Base-by-base conservation (phyloP, 2,329 filamentous ascomycete species). In the Calonectria pseudoreteaudii region DNA sequence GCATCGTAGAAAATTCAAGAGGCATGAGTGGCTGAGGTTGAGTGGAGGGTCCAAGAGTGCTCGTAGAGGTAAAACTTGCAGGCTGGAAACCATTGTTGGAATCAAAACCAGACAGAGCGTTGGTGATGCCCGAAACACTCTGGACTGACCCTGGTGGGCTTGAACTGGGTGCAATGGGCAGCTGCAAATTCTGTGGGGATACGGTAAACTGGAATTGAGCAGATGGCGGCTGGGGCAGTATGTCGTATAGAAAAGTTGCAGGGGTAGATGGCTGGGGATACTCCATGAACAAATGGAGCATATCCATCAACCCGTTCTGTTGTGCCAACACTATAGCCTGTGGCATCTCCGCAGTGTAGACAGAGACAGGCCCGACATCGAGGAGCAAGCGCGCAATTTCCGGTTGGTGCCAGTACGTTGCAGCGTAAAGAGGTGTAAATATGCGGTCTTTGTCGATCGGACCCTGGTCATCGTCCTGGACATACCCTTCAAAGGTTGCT, bases 361-460 rank as follows among this genome's bases (percentile, higher is more conserved):
- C 62, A 0, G 75, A 81, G 7, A 80, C 62, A 0, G 75, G 67
- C 28, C 69, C 77, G 4, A 69, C 76, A 14, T 66, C 41, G 13
- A 82, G 50, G 6, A 83, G 68, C n/a, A 80, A 30, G 5, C 72
- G 75, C 23, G 79, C 73, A 20, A 82, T 77, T 0, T 79, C 77
- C 0, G 75, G 11, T 26, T 78, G 76, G n/a, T 77, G 67, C 81
- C 81, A 83, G 18, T 76, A 76, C 5, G 80, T 77, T 4, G 82
- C 81, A 8, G 81, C 81, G 2, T 79, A 73, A 2, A 83, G 72
- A 2, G 82, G 81, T 0, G 79, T 80, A n/a, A 83, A 75, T n/a
- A 80, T 65, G 31, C 74, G 72, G 36, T 76, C 72, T 18, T 58
- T 65, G 26, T 65, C 60, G 14, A 70, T 23, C 9, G 56, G 56